Base-by-base conservation (phyloP, 371 early-diverging fungal genomes). In the Actinomortierella ambigua region DNA sequence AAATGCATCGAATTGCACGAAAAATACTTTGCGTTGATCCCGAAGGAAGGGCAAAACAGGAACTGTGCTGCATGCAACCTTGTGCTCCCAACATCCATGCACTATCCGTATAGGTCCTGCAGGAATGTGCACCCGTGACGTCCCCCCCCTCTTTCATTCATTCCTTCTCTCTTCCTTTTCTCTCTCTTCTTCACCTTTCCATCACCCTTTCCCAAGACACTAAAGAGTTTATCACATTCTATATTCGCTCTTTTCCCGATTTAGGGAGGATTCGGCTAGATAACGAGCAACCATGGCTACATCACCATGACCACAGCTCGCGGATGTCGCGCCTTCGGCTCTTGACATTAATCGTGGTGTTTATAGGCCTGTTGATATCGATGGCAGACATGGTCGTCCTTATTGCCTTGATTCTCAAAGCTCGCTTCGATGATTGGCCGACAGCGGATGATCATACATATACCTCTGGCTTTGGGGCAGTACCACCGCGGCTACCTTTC, bases 201-300 rank as follows among this genome's bases (percentile, higher is more conserved):
- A 9, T 48, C 48, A 17, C 48, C 18, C 8, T 22, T 22, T 34
- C 11, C 7, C 34, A 34, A 34, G 34, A 34, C 4, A 11, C 4
- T 6, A 34, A 34, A 34, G n/a, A 13, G n/a, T 44, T 44, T 44
- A 4, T 44, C 20, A 20, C 2, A 13, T 44, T 5, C 44, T 13
- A n/a, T 44, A 20, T 44, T 20, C 20, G 44, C n/a, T 3, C 3
- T 44, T 23, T 26, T 13, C n/a, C 14, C 27, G 2, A 34, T 2
- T 27, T 58, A 70, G 71, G 71, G 2, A 47, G 66, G 40, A 70
- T 70, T 26, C 71, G 51, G 15, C 55, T 70, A 29, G 28, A 57
- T 24, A 55, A 55, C 48, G 59, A 50, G 44, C 47, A 53, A 41
- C 53, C 55, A 15, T 65, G 71, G 71, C 55, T 46, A 58, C 52